These are phyloP conservation scores for Chytridium lagenaria DNA, from an alignment of 371 early-diverging fungal genomes.

Conservation along the genomic window DNA sequence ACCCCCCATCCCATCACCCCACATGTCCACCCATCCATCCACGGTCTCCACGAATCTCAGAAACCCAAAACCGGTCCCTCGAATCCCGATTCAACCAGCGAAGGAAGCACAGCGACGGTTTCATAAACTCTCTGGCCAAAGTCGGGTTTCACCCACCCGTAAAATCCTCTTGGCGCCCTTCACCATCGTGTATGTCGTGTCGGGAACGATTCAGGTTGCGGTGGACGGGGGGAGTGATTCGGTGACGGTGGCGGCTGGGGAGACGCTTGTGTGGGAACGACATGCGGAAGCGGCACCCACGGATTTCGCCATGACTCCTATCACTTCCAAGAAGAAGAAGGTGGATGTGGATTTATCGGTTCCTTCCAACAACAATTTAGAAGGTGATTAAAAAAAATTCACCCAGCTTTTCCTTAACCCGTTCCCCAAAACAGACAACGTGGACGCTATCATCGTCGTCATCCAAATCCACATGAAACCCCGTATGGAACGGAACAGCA, in stretches of 20 bases:
- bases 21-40: background rate
- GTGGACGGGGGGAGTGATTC: constrained; percentile 55
- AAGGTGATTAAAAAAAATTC: background rate
- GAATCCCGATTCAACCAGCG: background rate
- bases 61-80: background rate
- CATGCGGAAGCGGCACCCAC: constrained; percentile 69
- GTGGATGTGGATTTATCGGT: constrained; percentile 10
- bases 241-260: constrained; percentile 49
- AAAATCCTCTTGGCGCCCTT: constrained; percentile 63
- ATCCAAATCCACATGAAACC: constrained; percentile 46
- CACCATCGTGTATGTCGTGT: constrained; percentile 65
- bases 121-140: background rate
- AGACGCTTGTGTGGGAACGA: constrained; percentile 67
- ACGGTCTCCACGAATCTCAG: background rate
- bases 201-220: constrained; percentile 59
- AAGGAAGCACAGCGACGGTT: too few relatives aligned
- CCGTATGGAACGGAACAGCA: constrained; percentile 34
- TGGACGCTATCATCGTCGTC: constrained; percentile 42
- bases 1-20: constrained; percentile 22
- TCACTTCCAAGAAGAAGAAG: constrained; percentile 22
- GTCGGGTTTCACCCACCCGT: constrained; percentile 43
- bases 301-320: constrained; percentile 57
- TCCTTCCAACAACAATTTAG: background rate
- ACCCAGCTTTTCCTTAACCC: background rate
- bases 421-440: constrained; percentile 34